Base-by-base conservation (phyloP, 2,329 filamentous ascomycete genomes). In the Gnomoniopsis smithogilvyi region DNA sequence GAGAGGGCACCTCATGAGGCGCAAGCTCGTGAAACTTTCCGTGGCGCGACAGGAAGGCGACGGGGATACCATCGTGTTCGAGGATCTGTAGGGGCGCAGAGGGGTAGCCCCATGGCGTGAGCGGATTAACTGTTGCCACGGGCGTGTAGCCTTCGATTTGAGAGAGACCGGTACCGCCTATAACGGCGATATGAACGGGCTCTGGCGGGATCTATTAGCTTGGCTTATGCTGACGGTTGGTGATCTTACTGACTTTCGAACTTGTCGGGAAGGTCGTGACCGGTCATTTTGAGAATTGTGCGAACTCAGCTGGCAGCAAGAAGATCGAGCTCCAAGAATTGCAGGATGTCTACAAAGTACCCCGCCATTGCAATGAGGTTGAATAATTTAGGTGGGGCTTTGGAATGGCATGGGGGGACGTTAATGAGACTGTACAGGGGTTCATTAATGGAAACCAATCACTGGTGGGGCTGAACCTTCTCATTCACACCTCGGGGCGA, bases 41-140 rank as follows among this genome's bases (percentile, higher is more conserved):
- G 76, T 99, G 95, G 48, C 95, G 92, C 63, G 93, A 92, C 66
- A 99, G 85, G 80, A 99, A 99, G 58, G 95, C 95, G 64, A 99
- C 85, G 63, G 90, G 85, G 47, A 88, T 85, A 66, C 89, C 89
- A 64, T 86, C 83, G 81, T 97, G 94, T 73, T 93, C 87, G 69
- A 97, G 87, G 76, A 99, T 93, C 64, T 87, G 85, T 76, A 99
- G 94, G 22, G 85, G 84, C 24, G 85, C 81, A 12, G 85, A 85
- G 3, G 95, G 91, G 54, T 79, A 73, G 68, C 95, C 95, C 95
- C 95, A 99, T 34, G 95, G 95, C 11, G 95, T 99, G 43, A 80
- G 74, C 57, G 91, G 80, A 67, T 87, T 87, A 66, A 99, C 78
- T 30, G 84, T 83, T 26, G 94, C 93, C 63, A 96, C 88, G 69